Percentiles rank a stretch among this genome's conserved stretches.
Conservation (phyloP, 2,329 filamentous ascomycete genomes). For the Xylariaceae sp. region DNA sequence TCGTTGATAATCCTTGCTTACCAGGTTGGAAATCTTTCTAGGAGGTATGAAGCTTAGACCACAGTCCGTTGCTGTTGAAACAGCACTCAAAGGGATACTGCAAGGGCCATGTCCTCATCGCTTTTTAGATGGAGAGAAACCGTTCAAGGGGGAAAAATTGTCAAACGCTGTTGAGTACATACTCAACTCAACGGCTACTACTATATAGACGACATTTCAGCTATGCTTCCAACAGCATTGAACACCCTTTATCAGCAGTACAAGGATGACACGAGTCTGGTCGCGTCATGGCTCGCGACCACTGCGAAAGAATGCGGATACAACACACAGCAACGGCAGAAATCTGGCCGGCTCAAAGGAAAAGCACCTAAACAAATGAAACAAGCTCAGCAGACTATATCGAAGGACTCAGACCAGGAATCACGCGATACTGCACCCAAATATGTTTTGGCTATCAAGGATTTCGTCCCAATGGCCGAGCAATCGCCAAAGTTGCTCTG, state of each 20-base stretch:
- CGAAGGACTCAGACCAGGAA: neutral
- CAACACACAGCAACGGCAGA: neutral
- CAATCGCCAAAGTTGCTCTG: neutral
- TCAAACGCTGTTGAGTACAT: too few species aligned
- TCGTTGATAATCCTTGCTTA: too few species aligned
- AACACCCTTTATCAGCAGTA: neutral
- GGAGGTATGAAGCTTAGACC: too few species aligned
- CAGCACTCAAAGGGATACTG: too few species aligned
- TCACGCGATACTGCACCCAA: neutral
- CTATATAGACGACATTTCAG: too few species aligned
- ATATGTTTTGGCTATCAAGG: neutral
- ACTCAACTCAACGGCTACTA: too few species aligned
- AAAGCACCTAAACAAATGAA: neutral
- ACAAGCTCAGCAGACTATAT: neutral
- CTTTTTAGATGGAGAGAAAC: too few species aligned
- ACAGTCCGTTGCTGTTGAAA: too few species aligned
- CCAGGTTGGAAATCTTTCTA: too few species aligned
- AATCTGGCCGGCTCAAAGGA: neutral
- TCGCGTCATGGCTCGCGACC: neutral
- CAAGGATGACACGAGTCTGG: neutral
- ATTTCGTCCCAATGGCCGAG: neutral
- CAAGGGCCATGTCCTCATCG: too few species aligned
- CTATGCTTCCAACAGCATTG: conserved; percentile 2
- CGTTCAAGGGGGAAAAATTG: too few species aligned
- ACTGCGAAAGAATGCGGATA: neutral